Evolutionary conservation across 2,329 filamentous ascomycete species (phyloP), one percentile per base, ranked within the genome.

Genomic region (Exutisphaerella laricina): DNA sequence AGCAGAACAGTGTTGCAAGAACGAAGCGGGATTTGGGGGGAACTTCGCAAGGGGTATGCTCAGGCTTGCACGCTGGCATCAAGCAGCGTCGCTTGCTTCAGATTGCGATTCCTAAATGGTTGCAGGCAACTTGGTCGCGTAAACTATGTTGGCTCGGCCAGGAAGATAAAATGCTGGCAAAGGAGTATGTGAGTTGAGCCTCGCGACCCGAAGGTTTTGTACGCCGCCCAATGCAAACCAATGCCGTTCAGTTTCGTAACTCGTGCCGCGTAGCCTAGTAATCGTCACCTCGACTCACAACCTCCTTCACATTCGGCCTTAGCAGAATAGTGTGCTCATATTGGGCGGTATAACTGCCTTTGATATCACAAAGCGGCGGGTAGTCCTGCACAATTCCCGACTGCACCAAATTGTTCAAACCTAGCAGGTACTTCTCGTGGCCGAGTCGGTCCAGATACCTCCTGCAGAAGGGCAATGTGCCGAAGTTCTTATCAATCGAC

Each of bases 371-470:
- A 18, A 83, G 63, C 1, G 79, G 79, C 10, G 64, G 63, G 55
- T 82, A 78, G 3, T 68, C 60, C 30, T 82, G 72, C 3, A 82
- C 65, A 14, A 82, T 69, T 1, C 77, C 79, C 39, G 74, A 68
- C 5, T 71, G 68, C 1, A 80, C 69, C 17, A 82, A 67, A 26
- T 68, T 72, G 43, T 79, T 79, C 61, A 82, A 66, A 1, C 77
- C 79, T 1, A 76, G 70, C 37, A 79, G 59, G 50, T 83, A 83
- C 22, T 72, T 70, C 32, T 80, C 70, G 13, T 74, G 58, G 0
- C 79, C 79, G n/a, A 82, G 64, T n/a, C 77, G 72, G 31, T 82
- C 78, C 20, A 83, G 69, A 49, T 82, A 81, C 5, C 79, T 74
- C 14, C 78, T 70, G 43, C 70, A 79, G 56, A 82, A 82, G 1